These are phyloP conservation scores for Mikania micrantha DNA, from an alignment of 129 eudicot genomes.

Conservation along the genomic window DNA sequence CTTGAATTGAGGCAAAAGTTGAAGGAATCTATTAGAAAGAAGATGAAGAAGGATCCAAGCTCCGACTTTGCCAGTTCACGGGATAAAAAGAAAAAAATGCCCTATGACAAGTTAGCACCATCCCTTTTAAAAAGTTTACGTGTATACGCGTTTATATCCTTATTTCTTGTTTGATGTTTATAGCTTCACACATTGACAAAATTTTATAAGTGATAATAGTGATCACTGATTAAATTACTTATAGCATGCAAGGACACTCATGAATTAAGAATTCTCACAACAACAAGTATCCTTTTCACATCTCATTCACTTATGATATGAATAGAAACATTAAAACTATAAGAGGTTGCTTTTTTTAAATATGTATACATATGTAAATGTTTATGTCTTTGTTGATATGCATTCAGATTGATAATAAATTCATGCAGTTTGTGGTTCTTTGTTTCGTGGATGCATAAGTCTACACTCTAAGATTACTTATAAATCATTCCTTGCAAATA, in stretches of 20 bases:
- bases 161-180: neutral
- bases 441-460: neutral
- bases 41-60: slow-evolving; percentile 58
- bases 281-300: neutral
- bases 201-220: neutral
- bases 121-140: neutral
- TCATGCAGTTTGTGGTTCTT: neutral
- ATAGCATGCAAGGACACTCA: neutral
- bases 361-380: neutral
- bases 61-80: slow-evolving; percentile 34
- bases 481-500: neutral
- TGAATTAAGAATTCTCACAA: no score
- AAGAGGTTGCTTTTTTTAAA: neutral
- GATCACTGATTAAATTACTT: neutral
- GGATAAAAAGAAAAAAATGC: slow-evolving; percentile 30
- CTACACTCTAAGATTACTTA: neutral
- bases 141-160: neutral
- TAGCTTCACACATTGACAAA: neutral
- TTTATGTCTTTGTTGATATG: neutral
- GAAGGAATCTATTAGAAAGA: slow-evolving; percentile 54
- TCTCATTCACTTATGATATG: neutral
- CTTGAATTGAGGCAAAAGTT: slow-evolving; percentile 61
- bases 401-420: neutral
- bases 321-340: neutral
- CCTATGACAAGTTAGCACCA: slow-evolving; percentile 56